Base-by-base conservation (phyloP, 257 asterid species). In the Lithospermum erythrorhizon region DNA sequence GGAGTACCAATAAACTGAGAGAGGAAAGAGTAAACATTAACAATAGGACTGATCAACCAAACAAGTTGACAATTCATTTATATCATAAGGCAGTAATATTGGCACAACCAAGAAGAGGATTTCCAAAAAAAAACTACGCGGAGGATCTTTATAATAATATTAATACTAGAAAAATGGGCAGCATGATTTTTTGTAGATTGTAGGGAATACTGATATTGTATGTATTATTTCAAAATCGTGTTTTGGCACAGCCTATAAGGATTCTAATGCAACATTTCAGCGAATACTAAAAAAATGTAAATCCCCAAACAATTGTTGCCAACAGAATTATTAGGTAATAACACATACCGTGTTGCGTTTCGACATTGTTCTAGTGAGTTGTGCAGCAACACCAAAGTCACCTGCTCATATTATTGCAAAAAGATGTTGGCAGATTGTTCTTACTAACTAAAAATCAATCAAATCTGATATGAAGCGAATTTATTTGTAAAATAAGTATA, bases 361-460 rank as follows among this genome's bases (percentile, higher is more conserved):
- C 69, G 98, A 93, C 97, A 93, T 93, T 9, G 98, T 93, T 80
- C 97, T 86, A 67, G 98, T 88, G 73, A 93, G 79, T 80, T 93
- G 98, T 18, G 97, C 95, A 78, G 98, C 98, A 78, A 93, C 98
- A 55, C 96, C 98, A 80, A 93, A 93, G 78, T 93, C 98, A 84
- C 97, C 97, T 91, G 90, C 53, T 73, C 69, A 57, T 64, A 17
- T 67, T 64, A 48, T 19, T 35, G 55, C 10, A 45, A 58, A 18
- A 63, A n/a, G 41, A 55, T 65, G 64, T 49, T 27, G 13, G 14
- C 49, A 41, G 4, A 41, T 14, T 41, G 49, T 41, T 41, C 49
- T 41, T 2, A 1, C 45, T 35, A n/a, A 13, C 45, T 35, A 35
- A 35, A 27, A 35, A 35, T 4, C 45, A 35, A 35, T 35, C 21